Conservation (phyloP, 108 stramenopile species). For the Asterionellopsis glacialis region DNA sequence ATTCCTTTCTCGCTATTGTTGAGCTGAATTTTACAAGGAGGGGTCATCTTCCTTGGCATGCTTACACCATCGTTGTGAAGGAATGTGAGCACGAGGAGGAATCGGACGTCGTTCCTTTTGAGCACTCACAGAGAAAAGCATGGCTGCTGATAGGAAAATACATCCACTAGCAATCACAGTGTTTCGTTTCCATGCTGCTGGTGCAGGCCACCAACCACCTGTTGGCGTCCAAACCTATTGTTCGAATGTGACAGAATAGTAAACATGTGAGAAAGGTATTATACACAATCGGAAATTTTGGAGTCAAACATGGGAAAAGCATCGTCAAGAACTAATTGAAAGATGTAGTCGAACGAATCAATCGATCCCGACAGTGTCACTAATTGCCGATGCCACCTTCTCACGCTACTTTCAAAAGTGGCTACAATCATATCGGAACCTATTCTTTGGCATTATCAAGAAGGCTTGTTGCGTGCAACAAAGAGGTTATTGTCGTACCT, state of each 20-base stretch:
- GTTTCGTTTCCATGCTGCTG: slow-evolving; percentile 71
- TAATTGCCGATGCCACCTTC: not conserved
- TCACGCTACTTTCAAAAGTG: not conserved
- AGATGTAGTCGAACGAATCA: not conserved
- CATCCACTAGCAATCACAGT: slow-evolving; percentile 50
- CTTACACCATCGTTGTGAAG: slow-evolving; percentile 46
- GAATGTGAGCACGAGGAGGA: slow-evolving; percentile 39
- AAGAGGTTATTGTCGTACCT: slow-evolving; percentile 54
- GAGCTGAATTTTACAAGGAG: not conserved
- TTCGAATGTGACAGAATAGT: slow-evolving; percentile 1
- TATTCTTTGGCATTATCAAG: no score
- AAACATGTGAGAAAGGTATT: slow-evolving; percentile 1
- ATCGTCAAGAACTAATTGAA: not conserved
- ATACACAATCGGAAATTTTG: no score
- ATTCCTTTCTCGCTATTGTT: not conserved
- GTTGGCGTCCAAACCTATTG: slow-evolving; percentile 88
- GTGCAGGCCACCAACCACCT: slow-evolving; percentile 87
- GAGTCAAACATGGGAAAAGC: no score
- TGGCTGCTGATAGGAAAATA: slow-evolving; percentile 27
- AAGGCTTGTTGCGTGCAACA: no score
- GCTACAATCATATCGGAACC: not conserved
- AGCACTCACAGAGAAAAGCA: slow-evolving; percentile 66
- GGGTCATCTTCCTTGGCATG: slow-evolving; percentile 53
- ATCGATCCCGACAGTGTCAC: not conserved
- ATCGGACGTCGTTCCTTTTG: slow-evolving; percentile 71